A percentile compares a stretch with the other conserved stretches of the same genome.
phyloP scores from a whole-genome alignment of 2,329 filamentous ascomycete species.

The Hysterium pulicare region DNA sequence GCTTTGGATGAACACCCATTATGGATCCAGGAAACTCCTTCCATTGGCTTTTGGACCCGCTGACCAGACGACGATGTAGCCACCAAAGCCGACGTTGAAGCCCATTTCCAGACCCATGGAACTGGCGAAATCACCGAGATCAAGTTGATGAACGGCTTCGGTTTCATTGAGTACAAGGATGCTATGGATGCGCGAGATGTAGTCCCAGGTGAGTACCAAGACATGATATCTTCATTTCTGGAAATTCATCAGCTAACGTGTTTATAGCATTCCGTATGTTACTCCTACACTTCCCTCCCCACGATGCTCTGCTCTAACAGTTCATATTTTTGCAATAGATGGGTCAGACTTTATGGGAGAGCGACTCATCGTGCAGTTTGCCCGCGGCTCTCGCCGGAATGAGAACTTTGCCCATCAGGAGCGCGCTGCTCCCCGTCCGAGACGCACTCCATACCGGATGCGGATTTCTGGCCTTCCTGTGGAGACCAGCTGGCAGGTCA shows the following conservation, averaged over 20 bases:
- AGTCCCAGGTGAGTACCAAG: slow-evolving; percentile 74
- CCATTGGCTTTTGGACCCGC: slow-evolving; percentile 32
- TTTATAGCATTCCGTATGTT: slow-evolving; percentile 54
- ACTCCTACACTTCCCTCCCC: slow-evolving; percentile 2
- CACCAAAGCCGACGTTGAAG: slow-evolving; percentile 95
- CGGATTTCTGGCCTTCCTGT: slow-evolving; percentile 92
- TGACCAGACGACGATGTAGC: slow-evolving; percentile 59
- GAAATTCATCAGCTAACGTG: slow-evolving; percentile 21
- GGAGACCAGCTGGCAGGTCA: slow-evolving; percentile 99
- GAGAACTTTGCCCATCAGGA: slow-evolving; percentile 61
- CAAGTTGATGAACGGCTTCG: slow-evolving; percentile 99
- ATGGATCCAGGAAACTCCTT: slow-evolving; percentile 7
- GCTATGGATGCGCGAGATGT: slow-evolving; percentile 97
- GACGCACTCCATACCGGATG: slow-evolving; percentile 95
- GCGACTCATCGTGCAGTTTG: slow-evolving; percentile 96
- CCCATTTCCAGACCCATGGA: slow-evolving; percentile 92
- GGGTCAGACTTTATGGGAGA: slow-evolving; percentile 98
- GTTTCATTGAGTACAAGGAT: slow-evolving; percentile 99
- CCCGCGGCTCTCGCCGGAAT: slow-evolving; percentile 76
- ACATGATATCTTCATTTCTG: slow-evolving; percentile 7
- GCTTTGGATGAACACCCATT: slow-evolving; percentile 5
- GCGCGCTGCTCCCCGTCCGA: slow-evolving; percentile 72
- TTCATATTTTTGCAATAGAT: slow-evolving; percentile 58
- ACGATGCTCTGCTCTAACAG: slow-evolving; percentile 10
- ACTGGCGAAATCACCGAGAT: slow-evolving; percentile 98